Conservation (phyloP, 768 basidiomycete species). For the Lentinula guzmanii region DNA sequence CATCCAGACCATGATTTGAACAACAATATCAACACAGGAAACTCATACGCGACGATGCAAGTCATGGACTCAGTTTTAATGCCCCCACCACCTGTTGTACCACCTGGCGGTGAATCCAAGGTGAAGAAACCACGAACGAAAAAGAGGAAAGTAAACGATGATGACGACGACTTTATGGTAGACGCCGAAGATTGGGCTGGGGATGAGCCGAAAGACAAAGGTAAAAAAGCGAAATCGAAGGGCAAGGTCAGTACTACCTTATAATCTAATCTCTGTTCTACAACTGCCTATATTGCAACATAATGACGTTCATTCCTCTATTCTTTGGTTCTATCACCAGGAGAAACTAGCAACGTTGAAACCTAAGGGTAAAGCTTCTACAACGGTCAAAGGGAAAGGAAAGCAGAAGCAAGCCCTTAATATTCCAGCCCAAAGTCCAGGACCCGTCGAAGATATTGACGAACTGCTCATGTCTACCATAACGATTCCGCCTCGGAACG, state of each 20-base stretch:
- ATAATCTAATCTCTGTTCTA: too few relatives aligned
- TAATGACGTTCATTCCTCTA: not conserved
- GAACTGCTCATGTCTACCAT: constrained; percentile 8
- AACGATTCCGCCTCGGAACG: not conserved
- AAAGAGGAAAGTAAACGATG: constrained; percentile 24
- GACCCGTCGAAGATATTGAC: constrained; percentile 24
- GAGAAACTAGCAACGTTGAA: constrained; percentile 16
- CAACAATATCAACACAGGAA: not conserved
- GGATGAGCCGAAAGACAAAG: constrained; percentile 14
- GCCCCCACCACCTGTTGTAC: not conserved
- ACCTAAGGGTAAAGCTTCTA: constrained; percentile 15
- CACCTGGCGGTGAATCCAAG: constrained; percentile 8
- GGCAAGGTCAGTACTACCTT: not conserved
- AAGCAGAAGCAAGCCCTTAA: constrained; percentile 19
- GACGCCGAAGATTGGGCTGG: constrained; percentile 12
- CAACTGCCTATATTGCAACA: too few relatives aligned
- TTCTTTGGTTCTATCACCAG: not conserved
- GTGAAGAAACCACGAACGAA: constrained; percentile 23
- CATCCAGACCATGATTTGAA: not conserved
- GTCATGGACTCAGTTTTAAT: not conserved
- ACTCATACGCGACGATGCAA: not conserved
- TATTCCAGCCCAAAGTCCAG: constrained; percentile 33
- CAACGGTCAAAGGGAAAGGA: constrained; percentile 17
- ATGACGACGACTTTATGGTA: constrained; percentile 9
- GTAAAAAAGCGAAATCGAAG: constrained; percentile 16